Percentiles rank a stretch among this genome's conserved stretches.
phyloP scores from a whole-genome alignment of 805 yeast genomes.

The Kodamaea sagamina region DNA sequence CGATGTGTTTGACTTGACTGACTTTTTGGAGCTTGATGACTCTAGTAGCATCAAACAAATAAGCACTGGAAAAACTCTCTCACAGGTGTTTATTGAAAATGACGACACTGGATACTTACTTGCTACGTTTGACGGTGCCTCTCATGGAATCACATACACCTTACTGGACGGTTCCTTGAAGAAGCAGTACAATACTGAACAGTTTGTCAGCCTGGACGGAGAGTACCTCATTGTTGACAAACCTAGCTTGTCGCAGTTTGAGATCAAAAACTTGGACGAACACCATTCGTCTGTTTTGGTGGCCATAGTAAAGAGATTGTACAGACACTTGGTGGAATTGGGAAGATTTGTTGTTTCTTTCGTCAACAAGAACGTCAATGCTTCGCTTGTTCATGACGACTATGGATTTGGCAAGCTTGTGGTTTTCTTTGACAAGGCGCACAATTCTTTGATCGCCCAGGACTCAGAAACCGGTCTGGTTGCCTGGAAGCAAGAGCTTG shows the following conservation, averaged over 20 bases:
- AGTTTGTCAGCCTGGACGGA: slow-evolving; percentile 7
- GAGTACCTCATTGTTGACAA: slow-evolving; percentile 31
- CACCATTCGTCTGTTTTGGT: slow-evolving; percentile 13
- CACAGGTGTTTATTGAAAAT: slow-evolving; percentile 6
- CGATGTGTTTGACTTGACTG: slow-evolving; percentile 24
- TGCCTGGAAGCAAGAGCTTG: slow-evolving; percentile 11
- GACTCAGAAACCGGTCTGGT: slow-evolving; percentile 13
- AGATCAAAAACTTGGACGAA: slow-evolving; percentile 34
- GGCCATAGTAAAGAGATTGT: slow-evolving; percentile 21
- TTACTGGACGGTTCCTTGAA: slow-evolving; percentile 15
- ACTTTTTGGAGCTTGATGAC: slow-evolving; percentile 21
- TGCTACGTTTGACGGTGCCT: slow-evolving; percentile 10
- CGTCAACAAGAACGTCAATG: slow-evolving; percentile 1
- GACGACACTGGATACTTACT: slow-evolving; percentile 13
- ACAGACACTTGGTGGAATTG: slow-evolving; percentile 36
- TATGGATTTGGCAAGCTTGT: slow-evolving; percentile 38
- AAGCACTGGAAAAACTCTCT: slow-evolving; percentile 9
- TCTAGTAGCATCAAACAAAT: slow-evolving; percentile 19
- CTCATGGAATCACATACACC: slow-evolving; percentile 11
- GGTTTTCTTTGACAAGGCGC: slow-evolving; percentile 25
- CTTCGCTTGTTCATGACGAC: slow-evolving; percentile 16
- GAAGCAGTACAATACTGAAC: slow-evolving; percentile 1
- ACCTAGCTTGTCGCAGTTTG: slow-evolving; percentile 30
- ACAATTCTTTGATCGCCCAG: slow-evolving; percentile 12
- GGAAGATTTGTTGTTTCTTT: slow-evolving; percentile 28